Evolutionary conservation across 257 asterid genomes (phyloP), one percentile per base, ranked within the genome.

Genomic region (Nemophila menziesii): DNA sequence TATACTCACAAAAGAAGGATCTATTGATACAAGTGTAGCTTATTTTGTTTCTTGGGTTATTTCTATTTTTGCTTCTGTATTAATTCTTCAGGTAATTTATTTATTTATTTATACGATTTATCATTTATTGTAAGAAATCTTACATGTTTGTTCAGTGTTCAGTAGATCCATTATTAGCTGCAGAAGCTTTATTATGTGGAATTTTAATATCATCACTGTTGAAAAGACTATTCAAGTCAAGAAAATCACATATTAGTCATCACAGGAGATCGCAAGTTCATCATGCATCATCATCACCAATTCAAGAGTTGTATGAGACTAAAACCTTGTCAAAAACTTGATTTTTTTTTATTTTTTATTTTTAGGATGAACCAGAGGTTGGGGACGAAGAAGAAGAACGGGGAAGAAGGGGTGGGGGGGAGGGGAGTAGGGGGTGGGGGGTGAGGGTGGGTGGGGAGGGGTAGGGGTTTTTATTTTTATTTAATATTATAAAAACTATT

Each of bases 31-130:
- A 2, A 77, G 83, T 48, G 93, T 80, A 44, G 64, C 95, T 65
- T 60, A 64, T 20, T 83, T 83, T 53, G 75, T 78, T 43, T 66
- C 80, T 23, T 80, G 95, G 95, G 62, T 95, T 11, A 78, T 80
- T 47, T 71, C 84, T 43, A 43, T 80, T 48, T 54, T 89, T 58
- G 81, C 97, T 49, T 67, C 84, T 34, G 74, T 68, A 12, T 46
- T 80, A 82, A 66, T 89, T 69, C 89, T 87, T 68, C 92, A 87
- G 97, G 97, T 87, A 58, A 58, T 24, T 5, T 19, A 20, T 22
- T 46, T 49, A 15, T 29, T 29, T 15, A 15, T 51, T 16, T 19
- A 40, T 15, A 18, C 20, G 4, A 34, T 16, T 40, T 15, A 20
- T 21, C 37, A 16, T 23, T 29, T 12, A 16, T 48, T 39, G 16